phyloP scores from a whole-genome alignment of 345 rosid species.

The Microthlaspi erraticum region DNA sequence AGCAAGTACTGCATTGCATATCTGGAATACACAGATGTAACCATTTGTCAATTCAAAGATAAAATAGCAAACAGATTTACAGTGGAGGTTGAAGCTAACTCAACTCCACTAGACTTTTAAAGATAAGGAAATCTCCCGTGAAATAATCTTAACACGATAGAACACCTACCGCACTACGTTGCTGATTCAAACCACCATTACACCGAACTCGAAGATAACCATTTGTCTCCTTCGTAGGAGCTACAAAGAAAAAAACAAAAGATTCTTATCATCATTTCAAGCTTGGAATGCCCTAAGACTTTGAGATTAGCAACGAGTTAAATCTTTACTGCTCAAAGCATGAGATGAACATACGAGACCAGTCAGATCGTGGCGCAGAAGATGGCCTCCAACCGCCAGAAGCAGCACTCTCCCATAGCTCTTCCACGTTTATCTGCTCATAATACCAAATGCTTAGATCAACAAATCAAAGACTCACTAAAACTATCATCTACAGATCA shows the following conservation, averaged over 20 bases:
- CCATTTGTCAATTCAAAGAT: slow-evolving; percentile 22
- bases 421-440: slow-evolving; percentile 69
- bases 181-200: slow-evolving; percentile 98
- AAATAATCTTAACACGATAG: not conserved
- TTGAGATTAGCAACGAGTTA: slow-evolving; percentile 39
- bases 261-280: slow-evolving; percentile 10
- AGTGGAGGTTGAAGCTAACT: slow-evolving; percentile 9
- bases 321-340: slow-evolving; percentile 35
- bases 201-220: slow-evolving; percentile 98
- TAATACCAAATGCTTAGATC: slow-evolving; percentile 13
- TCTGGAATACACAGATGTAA: slow-evolving; percentile 54
- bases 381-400: slow-evolving; percentile 96
- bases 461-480: not conserved
- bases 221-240: slow-evolving; percentile 80
- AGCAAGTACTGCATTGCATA: slow-evolving; percentile 99
- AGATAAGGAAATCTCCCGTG: not conserved
- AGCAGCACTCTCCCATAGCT: slow-evolving; percentile 89
- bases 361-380: slow-evolving; percentile 92
- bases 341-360: slow-evolving; percentile 72
- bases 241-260: slow-evolving; percentile 49
- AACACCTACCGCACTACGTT: slow-evolving; percentile 89
- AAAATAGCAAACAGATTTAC: not conserved
- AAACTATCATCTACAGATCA: not conserved
- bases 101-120: slow-evolving; percentile 1
- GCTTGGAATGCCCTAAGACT: slow-evolving; percentile 35